Conservation (phyloP, 2,329 filamentous ascomycete species). For the Pestalotiopsis sp. region DNA sequence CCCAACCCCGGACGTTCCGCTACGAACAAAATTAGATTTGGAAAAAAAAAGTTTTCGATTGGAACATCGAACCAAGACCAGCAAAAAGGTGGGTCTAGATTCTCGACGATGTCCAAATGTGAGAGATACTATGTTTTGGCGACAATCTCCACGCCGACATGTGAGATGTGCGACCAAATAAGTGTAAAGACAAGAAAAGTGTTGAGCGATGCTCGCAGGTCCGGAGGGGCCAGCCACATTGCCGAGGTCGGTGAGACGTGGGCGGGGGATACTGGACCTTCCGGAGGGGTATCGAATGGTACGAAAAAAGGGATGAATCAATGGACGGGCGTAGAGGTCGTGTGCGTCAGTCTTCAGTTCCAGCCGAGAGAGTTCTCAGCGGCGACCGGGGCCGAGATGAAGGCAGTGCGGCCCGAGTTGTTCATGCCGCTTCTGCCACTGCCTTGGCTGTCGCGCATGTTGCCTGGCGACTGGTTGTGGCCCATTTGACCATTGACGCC, state of each 20-base stretch:
- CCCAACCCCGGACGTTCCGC: background rate
- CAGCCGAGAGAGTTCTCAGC: conserved; percentile 94
- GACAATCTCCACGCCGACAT: background rate
- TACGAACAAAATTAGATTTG: conserved; percentile 15
- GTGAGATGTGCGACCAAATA: background rate
- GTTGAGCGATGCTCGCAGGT: conserved; percentile 28
- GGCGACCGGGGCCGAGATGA: conserved; percentile 88
- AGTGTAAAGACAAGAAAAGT: conserved; percentile 33
- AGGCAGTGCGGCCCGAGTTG: conserved; percentile 58
- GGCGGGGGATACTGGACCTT: conserved; percentile 28
- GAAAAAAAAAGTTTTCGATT: conserved; percentile 10
- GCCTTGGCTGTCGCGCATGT: conserved; percentile 59
- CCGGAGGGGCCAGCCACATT: conserved; percentile 22
- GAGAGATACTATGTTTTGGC: conserved; percentile 13
- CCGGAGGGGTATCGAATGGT: conserved; percentile 50
- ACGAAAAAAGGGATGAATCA: conserved; percentile 30
- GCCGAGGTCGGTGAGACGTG: conserved; percentile 16
- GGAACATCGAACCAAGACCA: conserved; percentile 24
- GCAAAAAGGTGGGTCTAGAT: conserved; percentile 35
- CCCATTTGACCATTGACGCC: conserved; percentile 38
- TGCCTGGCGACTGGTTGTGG: background rate
- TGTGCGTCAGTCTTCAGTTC: conserved; percentile 65
- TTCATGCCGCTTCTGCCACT: conserved; percentile 64
- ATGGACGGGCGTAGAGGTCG: conserved; percentile 34
- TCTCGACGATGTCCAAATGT: conserved; percentile 27